Conservation (phyloP, 163 green algal species). For the Coccomyxa subellipsoidea region DNA sequence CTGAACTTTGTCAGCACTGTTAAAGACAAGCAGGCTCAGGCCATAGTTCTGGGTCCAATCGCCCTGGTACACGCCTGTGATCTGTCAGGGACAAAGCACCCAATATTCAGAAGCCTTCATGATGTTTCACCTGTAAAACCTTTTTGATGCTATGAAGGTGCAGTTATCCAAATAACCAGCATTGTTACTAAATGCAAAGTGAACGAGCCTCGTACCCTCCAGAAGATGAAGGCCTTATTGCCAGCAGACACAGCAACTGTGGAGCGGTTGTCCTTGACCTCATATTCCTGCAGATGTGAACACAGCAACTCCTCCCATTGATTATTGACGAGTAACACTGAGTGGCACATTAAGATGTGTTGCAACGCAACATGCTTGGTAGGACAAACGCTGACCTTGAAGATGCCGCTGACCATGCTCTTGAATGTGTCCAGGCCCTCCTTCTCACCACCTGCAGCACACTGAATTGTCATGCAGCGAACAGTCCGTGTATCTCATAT, state of each 20-base stretch:
- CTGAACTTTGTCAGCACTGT: slow-evolving; percentile 34
- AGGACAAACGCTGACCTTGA: slow-evolving; percentile 14
- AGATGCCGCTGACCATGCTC: slow-evolving; percentile 21
- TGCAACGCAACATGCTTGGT: not conserved
- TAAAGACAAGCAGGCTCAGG: slow-evolving; percentile 55
- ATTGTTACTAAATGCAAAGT: not conserved
- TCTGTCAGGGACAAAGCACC: too few species aligned
- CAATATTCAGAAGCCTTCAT: not conserved
- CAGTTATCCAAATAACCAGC: not conserved
- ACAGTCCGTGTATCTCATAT: not conserved
- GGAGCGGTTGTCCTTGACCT: slow-evolving; percentile 8
- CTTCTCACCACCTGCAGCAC: slow-evolving; percentile 13
- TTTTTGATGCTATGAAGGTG: not conserved
- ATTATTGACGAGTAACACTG: not conserved
- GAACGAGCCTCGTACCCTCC: not conserved
- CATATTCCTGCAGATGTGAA: slow-evolving; percentile 5
- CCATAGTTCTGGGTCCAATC: not conserved
- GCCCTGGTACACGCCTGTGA: slow-evolving; percentile 3
- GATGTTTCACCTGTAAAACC: not conserved
- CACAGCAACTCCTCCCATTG: not conserved
- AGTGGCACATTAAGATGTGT: not conserved
- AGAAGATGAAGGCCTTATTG: slow-evolving; percentile 18
- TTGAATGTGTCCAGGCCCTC: slow-evolving; percentile 22
- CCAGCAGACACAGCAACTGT: slow-evolving; percentile 14
- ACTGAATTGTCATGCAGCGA: not conserved